These are phyloP conservation scores for Aspergillus sp. DNA, from an alignment of 2,329 filamentous ascomycete genomes.

Conservation along the genomic window DNA sequence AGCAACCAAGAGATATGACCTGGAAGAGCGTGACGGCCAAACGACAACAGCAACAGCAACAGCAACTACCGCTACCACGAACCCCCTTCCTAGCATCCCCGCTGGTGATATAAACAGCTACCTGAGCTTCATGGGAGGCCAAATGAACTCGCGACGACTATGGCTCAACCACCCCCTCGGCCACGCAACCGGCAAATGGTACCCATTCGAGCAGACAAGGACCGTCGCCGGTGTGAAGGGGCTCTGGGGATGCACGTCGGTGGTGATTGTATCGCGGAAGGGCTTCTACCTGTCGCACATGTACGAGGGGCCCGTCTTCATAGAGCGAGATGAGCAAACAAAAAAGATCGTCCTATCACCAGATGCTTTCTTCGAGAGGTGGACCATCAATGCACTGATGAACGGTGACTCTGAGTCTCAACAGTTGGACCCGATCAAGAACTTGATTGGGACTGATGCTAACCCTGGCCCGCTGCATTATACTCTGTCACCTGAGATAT, in stretches of 20 bases:
- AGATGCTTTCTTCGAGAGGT: not conserved
- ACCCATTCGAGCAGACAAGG: not conserved
- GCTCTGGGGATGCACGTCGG: not conserved
- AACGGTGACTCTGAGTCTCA: not conserved
- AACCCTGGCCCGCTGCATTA: not conserved
- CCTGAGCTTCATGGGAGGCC: not conserved
- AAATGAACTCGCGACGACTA: not conserved
- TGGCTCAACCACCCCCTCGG: not conserved
- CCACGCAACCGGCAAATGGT: not conserved
- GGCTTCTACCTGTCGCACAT: conserved; percentile 6
- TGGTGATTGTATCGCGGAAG: not conserved
- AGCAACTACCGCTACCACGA: not conserved
- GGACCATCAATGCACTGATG: not conserved
- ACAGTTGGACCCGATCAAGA: not conserved
- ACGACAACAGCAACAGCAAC: not conserved
- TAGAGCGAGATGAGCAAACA: too few relatives aligned
- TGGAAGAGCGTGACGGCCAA: not conserved
- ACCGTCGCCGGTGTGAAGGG: not conserved
- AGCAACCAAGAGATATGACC: not conserved
- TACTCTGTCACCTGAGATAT: not conserved
- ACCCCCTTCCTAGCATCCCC: not conserved
- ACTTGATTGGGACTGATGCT: not conserved
- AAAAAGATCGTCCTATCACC: not conserved
- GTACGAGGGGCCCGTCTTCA: conserved; percentile 1
- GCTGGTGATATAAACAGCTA: not conserved